These are phyloP conservation scores for Colletotrichum chrysophilum DNA, from an alignment of 2,329 filamentous ascomycete species.

Conservation along the genomic window DNA sequence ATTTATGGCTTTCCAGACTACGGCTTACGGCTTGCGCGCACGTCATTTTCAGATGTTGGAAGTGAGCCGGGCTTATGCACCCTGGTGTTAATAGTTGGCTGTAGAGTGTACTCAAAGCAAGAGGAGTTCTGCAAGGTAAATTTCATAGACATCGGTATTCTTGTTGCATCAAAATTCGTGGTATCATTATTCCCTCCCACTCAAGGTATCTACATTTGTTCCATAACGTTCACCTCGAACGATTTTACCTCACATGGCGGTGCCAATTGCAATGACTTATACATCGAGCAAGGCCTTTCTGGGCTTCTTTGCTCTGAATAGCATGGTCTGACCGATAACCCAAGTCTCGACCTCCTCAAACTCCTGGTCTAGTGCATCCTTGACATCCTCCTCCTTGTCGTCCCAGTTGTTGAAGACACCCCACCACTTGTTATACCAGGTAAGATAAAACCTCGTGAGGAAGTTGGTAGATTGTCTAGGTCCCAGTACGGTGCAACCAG, in stretches of 20 bases:
- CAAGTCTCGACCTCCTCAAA: conserved; percentile 44
- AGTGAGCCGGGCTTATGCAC: not conserved
- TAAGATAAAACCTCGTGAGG: conserved; percentile 25
- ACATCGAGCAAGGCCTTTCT: conserved; percentile 25
- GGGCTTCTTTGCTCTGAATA: conserved; percentile 40
- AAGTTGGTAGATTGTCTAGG: conserved; percentile 29
- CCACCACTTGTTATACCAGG: conserved; percentile 34
- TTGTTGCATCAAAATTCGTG: not conserved
- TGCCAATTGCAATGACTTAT: not conserved
- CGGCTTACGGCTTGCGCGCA: not conserved
- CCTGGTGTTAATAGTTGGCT: not conserved
- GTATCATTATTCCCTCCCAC: not conserved
- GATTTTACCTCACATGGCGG: not conserved
- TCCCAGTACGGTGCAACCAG: conserved; percentile 42
- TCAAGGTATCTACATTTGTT: not conserved
- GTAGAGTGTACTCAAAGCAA: not conserved
- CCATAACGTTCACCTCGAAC: not conserved
- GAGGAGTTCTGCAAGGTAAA: not conserved
- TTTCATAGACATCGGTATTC: not conserved
- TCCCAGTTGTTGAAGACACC: conserved; percentile 44
- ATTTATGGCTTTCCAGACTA: not conserved
- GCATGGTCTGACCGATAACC: conserved; percentile 40
- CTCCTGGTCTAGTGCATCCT: conserved; percentile 34
- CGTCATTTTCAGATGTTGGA: not conserved
- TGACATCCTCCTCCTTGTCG: conserved; percentile 38